phyloP scores from a whole-genome alignment of 2,329 filamentous ascomycete species.

The Alternaria sp. region DNA sequence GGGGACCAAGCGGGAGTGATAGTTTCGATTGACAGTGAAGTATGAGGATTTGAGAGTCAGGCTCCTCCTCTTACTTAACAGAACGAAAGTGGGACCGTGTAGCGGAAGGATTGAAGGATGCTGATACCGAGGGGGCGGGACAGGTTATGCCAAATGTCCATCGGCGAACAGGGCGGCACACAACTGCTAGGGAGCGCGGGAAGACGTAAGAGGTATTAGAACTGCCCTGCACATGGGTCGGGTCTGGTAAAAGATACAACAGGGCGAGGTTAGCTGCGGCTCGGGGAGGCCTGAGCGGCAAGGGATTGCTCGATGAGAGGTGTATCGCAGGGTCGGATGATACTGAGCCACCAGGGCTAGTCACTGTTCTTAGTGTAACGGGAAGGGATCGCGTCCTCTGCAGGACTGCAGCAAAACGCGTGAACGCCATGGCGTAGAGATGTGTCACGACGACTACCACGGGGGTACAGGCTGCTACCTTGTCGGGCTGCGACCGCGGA shows the following conservation, averaged over 20 bases:
- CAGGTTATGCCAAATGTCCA: slow-evolving; percentile 36
- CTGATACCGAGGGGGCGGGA: slow-evolving; percentile 30
- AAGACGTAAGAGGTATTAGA: slow-evolving; percentile 30
- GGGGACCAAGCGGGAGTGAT: slow-evolving; percentile 15
- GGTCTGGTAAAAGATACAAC: slow-evolving; percentile 24
- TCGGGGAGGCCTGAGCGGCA: slow-evolving; percentile 27
- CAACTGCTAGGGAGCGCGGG: slow-evolving; percentile 21
- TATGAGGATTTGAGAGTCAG: slow-evolving; percentile 27
- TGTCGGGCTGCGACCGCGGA: slow-evolving; percentile 27
- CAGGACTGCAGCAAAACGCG: slow-evolving; percentile 26
- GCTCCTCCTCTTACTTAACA: slow-evolving; percentile 32
- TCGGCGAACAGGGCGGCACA: slow-evolving; percentile 34
- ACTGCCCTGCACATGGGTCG: slow-evolving; percentile 27
- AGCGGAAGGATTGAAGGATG: slow-evolving; percentile 24
- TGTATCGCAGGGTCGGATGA: slow-evolving; percentile 25
- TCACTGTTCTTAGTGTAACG: slow-evolving; percentile 35
- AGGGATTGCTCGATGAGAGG: slow-evolving; percentile 38
- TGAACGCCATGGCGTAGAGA: slow-evolving; percentile 32
- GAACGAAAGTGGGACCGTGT: slow-evolving; percentile 32
- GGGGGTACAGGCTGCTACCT: slow-evolving; percentile 43
- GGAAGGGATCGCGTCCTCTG: slow-evolving; percentile 30
- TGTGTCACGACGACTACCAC: slow-evolving; percentile 40
- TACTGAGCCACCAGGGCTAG: slow-evolving; percentile 34
- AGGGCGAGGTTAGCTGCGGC: slow-evolving; percentile 35
- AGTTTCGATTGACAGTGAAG: slow-evolving; percentile 13